A percentile compares a stretch with the other conserved stretches of the same genome.
Evolutionary conservation across 257 asterid species (phyloP).

Genomic region (Handroanthus guayacan): DNA sequence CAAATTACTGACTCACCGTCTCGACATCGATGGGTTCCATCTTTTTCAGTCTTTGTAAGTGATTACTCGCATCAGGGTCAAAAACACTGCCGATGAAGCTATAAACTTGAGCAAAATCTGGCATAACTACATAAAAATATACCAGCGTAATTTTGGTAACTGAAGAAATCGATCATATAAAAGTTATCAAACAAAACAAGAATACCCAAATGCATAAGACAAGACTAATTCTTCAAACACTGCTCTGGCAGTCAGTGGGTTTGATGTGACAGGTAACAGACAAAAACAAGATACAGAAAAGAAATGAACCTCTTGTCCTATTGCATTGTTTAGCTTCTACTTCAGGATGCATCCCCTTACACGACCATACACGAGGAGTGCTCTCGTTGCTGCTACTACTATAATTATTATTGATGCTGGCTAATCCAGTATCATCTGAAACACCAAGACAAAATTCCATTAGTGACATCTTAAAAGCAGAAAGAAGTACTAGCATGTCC

Average conservation of each 20-base stretch:
- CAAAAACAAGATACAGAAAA: not conserved
- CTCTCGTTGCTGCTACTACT: slow-evolving; percentile 78
- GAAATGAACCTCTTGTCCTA: slow-evolving; percentile 57
- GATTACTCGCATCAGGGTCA: slow-evolving; percentile 54
- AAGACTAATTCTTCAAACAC: slow-evolving; percentile 3
- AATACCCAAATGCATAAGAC: not conserved
- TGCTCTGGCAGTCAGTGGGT: not conserved
- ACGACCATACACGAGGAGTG: slow-evolving; percentile 48
- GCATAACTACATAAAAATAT: slow-evolving; percentile 56
- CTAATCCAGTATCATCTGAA: slow-evolving; percentile 59
- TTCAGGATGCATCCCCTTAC: slow-evolving; percentile 45
- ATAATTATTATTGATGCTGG: slow-evolving; percentile 48
- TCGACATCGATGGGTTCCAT: slow-evolving; percentile 81
- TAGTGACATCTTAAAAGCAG: slow-evolving; percentile 9
- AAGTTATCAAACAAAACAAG: not conserved
- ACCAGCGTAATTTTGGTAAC: not conserved
- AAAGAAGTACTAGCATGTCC: not conserved
- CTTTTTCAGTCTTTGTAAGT: slow-evolving; percentile 61
- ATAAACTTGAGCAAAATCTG: slow-evolving; percentile 87
- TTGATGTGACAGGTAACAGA: not conserved
- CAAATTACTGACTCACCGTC: slow-evolving; percentile 64
- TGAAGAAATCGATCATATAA: not conserved
- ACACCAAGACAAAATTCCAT: slow-evolving; percentile 11
- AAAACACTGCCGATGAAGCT: slow-evolving; percentile 81
- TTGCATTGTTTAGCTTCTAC: slow-evolving; percentile 41